A percentile compares a stretch with the other conserved stretches of the same genome.
These are phyloP conservation scores for Bombardia bombarda DNA, from an alignment of 495 filamentous ascomycete species.

Conservation along the genomic window DNA sequence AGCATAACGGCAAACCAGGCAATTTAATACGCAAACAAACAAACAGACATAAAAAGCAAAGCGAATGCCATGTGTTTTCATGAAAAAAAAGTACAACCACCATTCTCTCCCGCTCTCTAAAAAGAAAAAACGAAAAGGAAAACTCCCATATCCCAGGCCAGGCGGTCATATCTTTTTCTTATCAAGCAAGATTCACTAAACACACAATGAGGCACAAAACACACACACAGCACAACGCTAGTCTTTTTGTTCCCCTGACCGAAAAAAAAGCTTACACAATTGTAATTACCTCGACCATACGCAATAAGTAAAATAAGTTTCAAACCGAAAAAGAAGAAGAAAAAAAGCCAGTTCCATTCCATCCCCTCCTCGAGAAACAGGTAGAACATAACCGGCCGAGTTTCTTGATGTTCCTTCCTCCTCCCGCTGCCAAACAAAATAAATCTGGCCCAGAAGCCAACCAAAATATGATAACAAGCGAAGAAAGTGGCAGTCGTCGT, in stretches of 20 bases:
- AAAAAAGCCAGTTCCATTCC: constrained; percentile 1
- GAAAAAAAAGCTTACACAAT: background rate
- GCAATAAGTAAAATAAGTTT: background rate
- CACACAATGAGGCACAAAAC: too few species aligned
- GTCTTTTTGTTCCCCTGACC: too few species aligned
- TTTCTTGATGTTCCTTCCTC: too few species aligned
- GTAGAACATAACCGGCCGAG: too few species aligned
- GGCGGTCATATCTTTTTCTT: background rate
- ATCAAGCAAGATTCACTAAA: too few species aligned
- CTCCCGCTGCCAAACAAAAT: background rate
- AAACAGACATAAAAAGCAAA: background rate
- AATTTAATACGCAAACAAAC: background rate
- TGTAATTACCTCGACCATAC: background rate
- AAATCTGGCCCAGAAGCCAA: constrained; percentile 1
- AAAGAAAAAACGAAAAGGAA: background rate
- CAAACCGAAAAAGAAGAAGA: background rate
- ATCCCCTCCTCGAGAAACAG: too few species aligned
- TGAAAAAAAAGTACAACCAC: too few species aligned
- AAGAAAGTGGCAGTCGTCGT: too few species aligned
- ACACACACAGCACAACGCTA: too few species aligned
- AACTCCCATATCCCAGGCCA: constrained; percentile 5
- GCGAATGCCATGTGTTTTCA: too few species aligned
- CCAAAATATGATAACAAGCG: constrained; percentile 12
- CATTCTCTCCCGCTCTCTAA: too few species aligned
- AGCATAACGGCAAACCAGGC: background rate